Base-by-base conservation (phyloP, 257 asterid genomes). In the Solanum peruvianum region DNA sequence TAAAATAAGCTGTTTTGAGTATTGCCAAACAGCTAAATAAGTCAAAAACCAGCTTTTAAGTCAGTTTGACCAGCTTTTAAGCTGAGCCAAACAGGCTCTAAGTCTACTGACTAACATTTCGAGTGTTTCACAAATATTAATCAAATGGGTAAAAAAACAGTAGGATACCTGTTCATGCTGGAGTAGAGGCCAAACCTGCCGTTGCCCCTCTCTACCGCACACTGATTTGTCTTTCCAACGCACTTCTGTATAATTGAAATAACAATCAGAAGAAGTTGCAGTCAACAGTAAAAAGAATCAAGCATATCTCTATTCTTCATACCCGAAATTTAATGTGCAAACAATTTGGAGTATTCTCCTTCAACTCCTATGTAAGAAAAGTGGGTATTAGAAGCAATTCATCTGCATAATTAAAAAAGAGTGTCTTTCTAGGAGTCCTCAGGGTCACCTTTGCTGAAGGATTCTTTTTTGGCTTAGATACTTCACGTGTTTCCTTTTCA, bases 221-320 rank as follows among this genome's bases (percentile, higher is more conserved):
- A 95, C 27, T 92, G 98, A 78, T 88, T 92, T 66, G 91, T 90
- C 92, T 93, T 94, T 81, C 91, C 92, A 88, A 87, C 89, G 82
- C 87, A 87, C 85, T 85, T 90, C 96, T 92, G 92, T 90, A 89
- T 33, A 72, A 12, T 60, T 31, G 9, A 49, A 42, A 8, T 9
- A 6, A 13, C 5, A 33, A 25, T 75, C 35, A 69, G 41, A 52
- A 35, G 86, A 31, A 15, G 44, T 62, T 21, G 15, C 70, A 67
- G 85, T 82, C 52, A 88, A 6, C 31, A 73, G 42, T 73, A 7
- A 20, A 88, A 77, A 33, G 37, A 20, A 81, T 12, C n/a, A 33
- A 44, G 44, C 15, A 4, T 80, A 44, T 25, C 39, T 88, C 64
- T 58, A 64, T 13, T 64, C 39, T 81, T 86, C 93, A 90, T 90